phyloP scores from a whole-genome alignment of 345 rosid genomes.

The Citrus australasica region DNA sequence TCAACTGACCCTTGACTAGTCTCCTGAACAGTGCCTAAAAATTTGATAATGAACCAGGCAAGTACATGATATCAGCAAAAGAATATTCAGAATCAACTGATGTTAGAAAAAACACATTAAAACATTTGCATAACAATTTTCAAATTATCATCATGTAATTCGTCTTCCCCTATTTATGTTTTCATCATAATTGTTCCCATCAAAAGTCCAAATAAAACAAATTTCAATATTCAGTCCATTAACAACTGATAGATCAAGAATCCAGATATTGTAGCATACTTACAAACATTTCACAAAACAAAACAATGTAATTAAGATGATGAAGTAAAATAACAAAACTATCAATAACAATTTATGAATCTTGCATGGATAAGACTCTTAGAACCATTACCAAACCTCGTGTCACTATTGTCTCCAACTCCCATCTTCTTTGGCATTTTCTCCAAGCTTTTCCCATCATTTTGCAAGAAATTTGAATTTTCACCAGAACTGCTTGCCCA shows the following conservation, averaged over 20 bases:
- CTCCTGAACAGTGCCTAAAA: constrained; percentile 45
- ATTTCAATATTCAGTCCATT: background rate
- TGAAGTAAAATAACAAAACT: background rate
- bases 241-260: background rate
- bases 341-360: background rate
- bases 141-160: background rate
- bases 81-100: background rate
- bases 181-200: background rate
- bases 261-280: background rate
- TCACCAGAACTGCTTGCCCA: background rate
- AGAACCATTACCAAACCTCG: constrained; percentile 37
- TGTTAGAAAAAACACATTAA: background rate
- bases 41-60: constrained; percentile 13
- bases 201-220: background rate
- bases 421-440: constrained; percentile 22
- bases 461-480: constrained; percentile 7
- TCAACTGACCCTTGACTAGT: constrained; percentile 20
- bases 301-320: background rate
- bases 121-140: background rate
- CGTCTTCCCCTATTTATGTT: background rate
- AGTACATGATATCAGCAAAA: constrained; percentile 1
- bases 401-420: constrained; percentile 15
- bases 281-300: background rate
- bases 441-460: constrained; percentile 11
- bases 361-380: background rate